Evolutionary conservation across 2,329 filamentous ascomycete species (phyloP).

Genomic region (Paraconiothyrium brasiliense): DNA sequence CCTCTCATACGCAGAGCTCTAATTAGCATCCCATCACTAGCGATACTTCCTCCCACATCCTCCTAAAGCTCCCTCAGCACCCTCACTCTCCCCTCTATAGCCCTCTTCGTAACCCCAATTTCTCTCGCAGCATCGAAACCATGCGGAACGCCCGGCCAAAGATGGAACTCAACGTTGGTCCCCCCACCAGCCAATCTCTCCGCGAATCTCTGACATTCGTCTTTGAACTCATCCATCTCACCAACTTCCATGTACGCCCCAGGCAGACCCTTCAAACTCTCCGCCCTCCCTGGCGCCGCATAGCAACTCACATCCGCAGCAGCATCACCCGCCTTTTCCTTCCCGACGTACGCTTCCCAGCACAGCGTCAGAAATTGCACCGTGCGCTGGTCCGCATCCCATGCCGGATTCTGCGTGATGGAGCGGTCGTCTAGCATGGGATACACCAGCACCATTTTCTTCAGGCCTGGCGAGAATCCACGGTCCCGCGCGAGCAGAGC

Average conservation of each 20-base stretch:
- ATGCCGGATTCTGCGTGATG: slow-evolving; percentile 24
- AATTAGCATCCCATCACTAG: background rate
- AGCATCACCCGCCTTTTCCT: slow-evolving; percentile 1
- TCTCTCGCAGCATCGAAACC: background rate
- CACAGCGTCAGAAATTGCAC: slow-evolving; percentile 16
- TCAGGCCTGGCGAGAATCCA: slow-evolving; percentile 42
- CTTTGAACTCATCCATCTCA: slow-evolving; percentile 55
- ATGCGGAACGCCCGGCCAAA: slow-evolving; percentile 1
- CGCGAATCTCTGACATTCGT: slow-evolving; percentile 55
- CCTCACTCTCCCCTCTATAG: background rate
- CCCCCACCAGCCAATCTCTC: background rate
- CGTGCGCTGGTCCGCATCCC: slow-evolving; percentile 45
- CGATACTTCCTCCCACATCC: background rate
- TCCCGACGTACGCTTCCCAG: slow-evolving; percentile 30
- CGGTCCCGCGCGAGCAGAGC: slow-evolving; percentile 52
- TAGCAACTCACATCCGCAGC: slow-evolving; percentile 9
- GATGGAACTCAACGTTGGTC: background rate
- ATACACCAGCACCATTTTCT: slow-evolving; percentile 57
- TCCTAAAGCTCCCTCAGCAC: background rate
- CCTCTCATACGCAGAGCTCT: too few relatives aligned
- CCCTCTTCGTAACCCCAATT: background rate
- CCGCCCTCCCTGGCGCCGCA: slow-evolving; percentile 49
- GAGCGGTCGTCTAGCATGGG: slow-evolving; percentile 60
- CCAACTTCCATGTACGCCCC: slow-evolving; percentile 58
- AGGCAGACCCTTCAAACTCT: slow-evolving; percentile 47